These are phyloP conservation scores for Clonostachys chloroleuca DNA, from an alignment of 2,329 filamentous ascomycete species.

Conservation along the genomic window DNA sequence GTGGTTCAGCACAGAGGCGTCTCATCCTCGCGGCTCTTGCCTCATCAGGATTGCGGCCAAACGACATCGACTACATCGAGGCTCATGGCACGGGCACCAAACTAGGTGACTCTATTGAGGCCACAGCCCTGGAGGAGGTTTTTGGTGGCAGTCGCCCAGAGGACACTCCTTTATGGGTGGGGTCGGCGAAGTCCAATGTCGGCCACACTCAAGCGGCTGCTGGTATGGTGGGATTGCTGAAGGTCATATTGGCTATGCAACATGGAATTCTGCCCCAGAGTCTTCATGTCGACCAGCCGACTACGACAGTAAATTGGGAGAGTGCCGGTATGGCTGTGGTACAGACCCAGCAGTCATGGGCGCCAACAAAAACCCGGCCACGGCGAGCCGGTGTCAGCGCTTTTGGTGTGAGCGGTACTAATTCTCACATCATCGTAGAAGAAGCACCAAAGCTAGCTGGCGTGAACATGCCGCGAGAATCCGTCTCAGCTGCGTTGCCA, in stretches of 20 bases:
- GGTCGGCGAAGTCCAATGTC: conserved; percentile 5
- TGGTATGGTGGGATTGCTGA: conserved; percentile 17
- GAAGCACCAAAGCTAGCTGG: conserved; percentile 11
- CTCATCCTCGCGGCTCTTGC: conserved; percentile 19
- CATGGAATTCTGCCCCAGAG: conserved; percentile 20
- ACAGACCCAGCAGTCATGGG: conserved; percentile 3
- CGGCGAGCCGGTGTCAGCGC: conserved; percentile 15
- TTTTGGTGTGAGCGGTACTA: conserved; percentile 36
- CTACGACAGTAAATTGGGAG: conserved; percentile 6
- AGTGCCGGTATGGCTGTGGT: conserved; percentile 5
- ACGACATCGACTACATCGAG: conserved; percentile 37
- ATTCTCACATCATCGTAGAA: conserved; percentile 32
- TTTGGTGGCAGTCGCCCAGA: conserved; percentile 19
- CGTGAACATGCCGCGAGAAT: conserved; percentile 23
- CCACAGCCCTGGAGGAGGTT: conserved; percentile 27
- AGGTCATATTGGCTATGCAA: conserved; percentile 17
- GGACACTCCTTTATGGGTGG: conserved; percentile 6
- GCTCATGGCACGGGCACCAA: conserved; percentile 34
- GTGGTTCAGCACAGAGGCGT: conserved; percentile 20
- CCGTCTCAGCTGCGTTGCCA: conserved; percentile 1
- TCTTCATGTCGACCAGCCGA: conserved; percentile 2
- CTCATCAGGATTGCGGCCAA: conserved; percentile 4
- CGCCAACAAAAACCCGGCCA: not conserved
- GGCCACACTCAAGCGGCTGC: conserved; percentile 17
- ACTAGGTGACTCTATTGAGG: conserved; percentile 16